A percentile compares a stretch with the other conserved stretches of the same genome.
Conservation (phyloP, 2,329 filamentous ascomycete species). For the Epichloe aotearoae region DNA sequence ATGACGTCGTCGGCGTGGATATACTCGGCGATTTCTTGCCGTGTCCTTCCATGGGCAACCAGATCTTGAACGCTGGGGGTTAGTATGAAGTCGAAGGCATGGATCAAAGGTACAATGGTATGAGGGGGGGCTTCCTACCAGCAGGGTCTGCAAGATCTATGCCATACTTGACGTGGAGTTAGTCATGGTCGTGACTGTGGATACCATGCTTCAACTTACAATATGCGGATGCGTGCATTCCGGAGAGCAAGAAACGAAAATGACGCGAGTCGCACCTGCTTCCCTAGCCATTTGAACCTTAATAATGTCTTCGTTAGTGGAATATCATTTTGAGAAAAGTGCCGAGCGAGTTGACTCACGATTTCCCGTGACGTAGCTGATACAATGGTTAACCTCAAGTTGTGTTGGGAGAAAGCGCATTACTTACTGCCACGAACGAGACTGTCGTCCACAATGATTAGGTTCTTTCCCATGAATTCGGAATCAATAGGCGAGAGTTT, state of each 20-base stretch:
- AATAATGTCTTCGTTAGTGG: background rate
- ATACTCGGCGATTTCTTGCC: conserved; percentile 22
- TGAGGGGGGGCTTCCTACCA: background rate
- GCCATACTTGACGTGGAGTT: conserved; percentile 21
- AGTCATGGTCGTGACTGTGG: background rate
- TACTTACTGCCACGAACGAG: conserved; percentile 52
- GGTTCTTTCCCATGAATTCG: conserved; percentile 69
- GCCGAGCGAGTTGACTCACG: conserved; percentile 5
- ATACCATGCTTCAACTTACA: conserved; percentile 35
- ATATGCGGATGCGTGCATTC: conserved; percentile 79
- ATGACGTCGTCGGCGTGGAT: conserved; percentile 8
- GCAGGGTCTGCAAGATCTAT: conserved; percentile 31
- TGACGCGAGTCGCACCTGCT: conserved; percentile 67
- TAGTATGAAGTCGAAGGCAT: background rate
- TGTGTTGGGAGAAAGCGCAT: too few species aligned
- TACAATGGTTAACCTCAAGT: conserved; percentile 17
- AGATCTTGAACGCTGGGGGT: conserved; percentile 18
- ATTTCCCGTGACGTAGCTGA: conserved; percentile 11
- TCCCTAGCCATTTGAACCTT: conserved; percentile 60
- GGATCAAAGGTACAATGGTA: background rate
- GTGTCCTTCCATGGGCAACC: conserved; percentile 27
- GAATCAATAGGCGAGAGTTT: conserved; percentile 80
- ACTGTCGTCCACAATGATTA: conserved; percentile 78
- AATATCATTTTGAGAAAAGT: background rate
- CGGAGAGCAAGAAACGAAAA: conserved; percentile 72